phyloP scores from a whole-genome alignment of 2,329 filamentous ascomycete genomes.

The Aspergillus persii region DNA sequence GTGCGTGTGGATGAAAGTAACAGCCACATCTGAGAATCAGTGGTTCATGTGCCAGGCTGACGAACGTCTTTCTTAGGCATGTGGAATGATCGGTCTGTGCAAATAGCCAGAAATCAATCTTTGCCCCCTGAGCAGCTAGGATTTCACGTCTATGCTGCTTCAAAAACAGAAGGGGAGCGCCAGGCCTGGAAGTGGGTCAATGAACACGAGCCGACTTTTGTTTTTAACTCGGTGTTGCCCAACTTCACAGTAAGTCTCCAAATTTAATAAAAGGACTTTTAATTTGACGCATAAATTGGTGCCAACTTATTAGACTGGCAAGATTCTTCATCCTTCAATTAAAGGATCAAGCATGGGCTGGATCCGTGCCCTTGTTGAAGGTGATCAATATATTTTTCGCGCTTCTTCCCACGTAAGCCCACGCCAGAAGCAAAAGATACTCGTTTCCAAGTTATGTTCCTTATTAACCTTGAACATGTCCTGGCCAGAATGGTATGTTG shows the following conservation, averaged over 20 bases:
- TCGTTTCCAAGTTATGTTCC: background rate
- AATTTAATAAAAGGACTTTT: background rate
- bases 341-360: background rate
- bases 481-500: conserved; percentile 38
- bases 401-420: conserved; percentile 15
- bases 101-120: no score
- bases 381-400: background rate
- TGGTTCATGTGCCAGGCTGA: no score
- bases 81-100: conserved; percentile 1
- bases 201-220: conserved; percentile 45
- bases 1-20: background rate
- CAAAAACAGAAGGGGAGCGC: conserved; percentile 49
- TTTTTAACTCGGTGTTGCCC: conserved; percentile 41
- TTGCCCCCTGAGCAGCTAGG: no score
- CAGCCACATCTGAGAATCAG: no score
- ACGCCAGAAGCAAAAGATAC: no score
- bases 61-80: no score
- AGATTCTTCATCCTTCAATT: background rate
- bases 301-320: background rate
- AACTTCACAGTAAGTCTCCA: conserved; percentile 28
- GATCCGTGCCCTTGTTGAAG: conserved; percentile 4
- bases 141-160: conserved; percentile 31
- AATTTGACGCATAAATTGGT: background rate
- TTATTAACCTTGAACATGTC: background rate
- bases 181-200: conserved; percentile 48